Conservation (phyloP, 2,329 filamentous ascomycete genomes). For the Pyrenophora seminiperda region DNA sequence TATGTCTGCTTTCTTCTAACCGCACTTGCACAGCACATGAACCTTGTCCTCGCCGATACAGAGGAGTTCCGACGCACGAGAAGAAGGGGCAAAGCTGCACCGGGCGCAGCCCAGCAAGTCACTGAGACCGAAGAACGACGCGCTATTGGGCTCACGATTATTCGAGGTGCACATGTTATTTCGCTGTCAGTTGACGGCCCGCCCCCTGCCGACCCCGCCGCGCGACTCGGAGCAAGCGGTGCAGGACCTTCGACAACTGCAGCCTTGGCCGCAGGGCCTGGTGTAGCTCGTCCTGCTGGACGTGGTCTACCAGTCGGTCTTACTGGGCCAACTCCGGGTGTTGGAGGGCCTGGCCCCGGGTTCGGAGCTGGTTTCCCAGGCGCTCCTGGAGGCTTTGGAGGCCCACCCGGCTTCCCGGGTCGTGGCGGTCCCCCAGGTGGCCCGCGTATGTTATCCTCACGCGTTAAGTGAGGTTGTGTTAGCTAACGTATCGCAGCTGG, state of each 20-base stretch:
- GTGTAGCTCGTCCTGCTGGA: constrained; percentile 88
- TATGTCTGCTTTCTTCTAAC: constrained; percentile 17
- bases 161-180: constrained; percentile 92
- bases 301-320: constrained; percentile 82
- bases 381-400: constrained; percentile 45
- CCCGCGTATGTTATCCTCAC: constrained; percentile 37
- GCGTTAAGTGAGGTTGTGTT: neutral
- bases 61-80: constrained; percentile 59
- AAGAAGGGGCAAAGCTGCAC: constrained; percentile 67
- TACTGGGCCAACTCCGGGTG: constrained; percentile 85
- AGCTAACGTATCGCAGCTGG: constrained; percentile 40
- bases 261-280: constrained; percentile 76
- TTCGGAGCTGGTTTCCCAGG: constrained; percentile 54
- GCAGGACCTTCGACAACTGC: constrained; percentile 67
- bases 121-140: constrained; percentile 96
- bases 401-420: constrained; percentile 39
- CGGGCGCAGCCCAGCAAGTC: constrained; percentile 65
- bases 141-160: constrained; percentile 91
- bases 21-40: constrained; percentile 78
- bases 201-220: constrained; percentile 89
- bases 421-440: constrained; percentile 49
- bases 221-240: constrained; percentile 78
- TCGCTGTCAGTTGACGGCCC: constrained; percentile 95
- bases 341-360: constrained; percentile 76
- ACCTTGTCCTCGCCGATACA: constrained; percentile 96